Evolutionary conservation across 176 grass and related monocot species (phyloP), one percentile per base, ranked within the genome.

Genomic region (Oryza longistaminata): DNA sequence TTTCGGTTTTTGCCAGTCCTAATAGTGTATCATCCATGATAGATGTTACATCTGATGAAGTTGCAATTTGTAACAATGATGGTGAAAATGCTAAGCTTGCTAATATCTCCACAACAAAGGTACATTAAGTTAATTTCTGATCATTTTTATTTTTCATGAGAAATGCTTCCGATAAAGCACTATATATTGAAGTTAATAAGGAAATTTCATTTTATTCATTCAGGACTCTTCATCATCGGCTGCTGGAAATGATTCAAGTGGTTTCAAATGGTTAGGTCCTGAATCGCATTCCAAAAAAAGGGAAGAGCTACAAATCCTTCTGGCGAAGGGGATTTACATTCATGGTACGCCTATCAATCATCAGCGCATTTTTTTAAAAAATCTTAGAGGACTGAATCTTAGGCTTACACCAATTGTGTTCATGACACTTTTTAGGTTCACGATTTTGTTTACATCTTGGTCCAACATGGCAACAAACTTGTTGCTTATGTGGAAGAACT

Each of bases 251-350:
- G 74, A 80, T 49, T 71, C 81, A 11, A 52, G 73, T 74, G 70
- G 74, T 14, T 95, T 95, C 68, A 50, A 80, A 84, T 95, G 93
- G 93, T 43, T 90, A 68, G 79, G 88, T 42, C 70, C 70, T 52
- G 35, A 72, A 64, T 92, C 82, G 25, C 64, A 66, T 40, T 90
- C 88, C 75, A 83, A 77, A 44, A 64, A 88, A 82, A 88, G 71
- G 76, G 42, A 95, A 90, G 49, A 88, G 90, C 71, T 92, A 95
- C 76, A 86, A 62, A 39, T 95, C 93, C n/a, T 95, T 95, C 72
- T 78, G 16, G 66, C 74, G 83, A 29, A 80, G 74, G 9, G 90
- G 88, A 27, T 77, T 84, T 66, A 95, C 65, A 37, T 90, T 92
- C 70, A 92, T 90, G 29, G 93, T 95, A 81, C 45, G 39, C 8